Percentiles rank a stretch among this genome's conserved stretches.
Evolutionary conservation across 495 filamentous ascomycete genomes (phyloP).

Genomic region (Trichoderma gamsii): DNA sequence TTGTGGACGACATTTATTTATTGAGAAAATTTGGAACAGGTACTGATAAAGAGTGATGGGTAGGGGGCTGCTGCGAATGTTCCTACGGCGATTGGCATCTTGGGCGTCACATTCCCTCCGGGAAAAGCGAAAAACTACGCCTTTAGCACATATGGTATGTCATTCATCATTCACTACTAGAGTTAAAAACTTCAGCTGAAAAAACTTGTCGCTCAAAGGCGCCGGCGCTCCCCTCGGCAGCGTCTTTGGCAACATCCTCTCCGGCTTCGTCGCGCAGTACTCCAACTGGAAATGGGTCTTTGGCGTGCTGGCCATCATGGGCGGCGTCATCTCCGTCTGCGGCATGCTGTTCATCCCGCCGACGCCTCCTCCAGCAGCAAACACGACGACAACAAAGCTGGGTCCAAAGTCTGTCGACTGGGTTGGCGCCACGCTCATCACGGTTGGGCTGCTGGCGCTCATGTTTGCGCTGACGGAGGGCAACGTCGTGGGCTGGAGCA

Average conservation of each 20-base stretch:
- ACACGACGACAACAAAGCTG: too few relatives aligned
- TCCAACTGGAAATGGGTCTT: slow-evolving; percentile 59
- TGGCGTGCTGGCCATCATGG: slow-evolving; percentile 59
- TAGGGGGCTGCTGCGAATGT: slow-evolving; percentile 62
- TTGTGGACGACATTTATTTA: not conserved
- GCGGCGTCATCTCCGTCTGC: slow-evolving; percentile 50
- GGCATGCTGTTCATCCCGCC: slow-evolving; percentile 60
- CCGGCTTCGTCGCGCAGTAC: slow-evolving; percentile 50
- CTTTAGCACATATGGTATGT: slow-evolving; percentile 44
- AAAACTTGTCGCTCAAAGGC: slow-evolving; percentile 23
- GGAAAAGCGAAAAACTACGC: slow-evolving; percentile 60
- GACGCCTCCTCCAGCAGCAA: slow-evolving; percentile 32
- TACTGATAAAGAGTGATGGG: slow-evolving; percentile 33
- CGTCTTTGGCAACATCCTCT: slow-evolving; percentile 50
- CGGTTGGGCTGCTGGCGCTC: slow-evolving; percentile 54
- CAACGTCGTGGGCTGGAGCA: slow-evolving; percentile 61
- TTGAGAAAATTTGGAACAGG: too few relatives aligned
- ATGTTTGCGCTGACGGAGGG: slow-evolving; percentile 60
- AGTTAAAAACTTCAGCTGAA: not conserved
- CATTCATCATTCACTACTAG: not conserved
- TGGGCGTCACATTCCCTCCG: slow-evolving; percentile 54
- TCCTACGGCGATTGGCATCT: slow-evolving; percentile 58
- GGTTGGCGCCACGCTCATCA: slow-evolving; percentile 57
- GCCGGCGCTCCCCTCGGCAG: slow-evolving; percentile 54
- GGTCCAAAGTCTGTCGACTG: slow-evolving; percentile 49